Conservation (phyloP, 495 filamentous ascomycete species). For the Penicillium bialowiezense region DNA sequence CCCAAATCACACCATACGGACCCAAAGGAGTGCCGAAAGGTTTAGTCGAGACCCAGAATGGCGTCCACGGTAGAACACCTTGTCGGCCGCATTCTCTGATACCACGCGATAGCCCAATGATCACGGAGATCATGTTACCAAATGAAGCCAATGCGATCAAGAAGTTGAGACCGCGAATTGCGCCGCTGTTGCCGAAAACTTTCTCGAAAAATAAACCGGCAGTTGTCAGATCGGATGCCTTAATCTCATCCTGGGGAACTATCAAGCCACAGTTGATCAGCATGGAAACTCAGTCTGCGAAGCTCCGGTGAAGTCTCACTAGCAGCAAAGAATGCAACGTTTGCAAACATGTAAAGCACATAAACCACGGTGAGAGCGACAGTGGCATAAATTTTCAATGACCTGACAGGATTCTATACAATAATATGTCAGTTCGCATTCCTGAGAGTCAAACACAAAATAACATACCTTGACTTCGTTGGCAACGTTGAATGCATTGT, state of each 20-base stretch:
- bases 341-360: slow-evolving; percentile 49
- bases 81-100: slow-evolving; percentile 51
- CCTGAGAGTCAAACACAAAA: slow-evolving; percentile 16
- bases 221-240: not conserved
- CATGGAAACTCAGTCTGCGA: not conserved
- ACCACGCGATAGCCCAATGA: slow-evolving; percentile 49
- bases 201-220: slow-evolving; percentile 44
- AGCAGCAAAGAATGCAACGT: slow-evolving; percentile 53
- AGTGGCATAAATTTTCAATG: slow-evolving; percentile 20
- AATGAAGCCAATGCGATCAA: slow-evolving; percentile 53
- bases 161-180: slow-evolving; percentile 46
- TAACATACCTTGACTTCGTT: slow-evolving; percentile 49
- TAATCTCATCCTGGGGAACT: not conserved
- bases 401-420: not conserved
- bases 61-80: slow-evolving; percentile 52
- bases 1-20: slow-evolving; percentile 49
- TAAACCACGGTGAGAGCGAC: slow-evolving; percentile 37
- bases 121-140: slow-evolving; percentile 51
- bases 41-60: slow-evolving; percentile 53
- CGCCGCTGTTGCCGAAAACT: slow-evolving; percentile 46
- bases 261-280: not conserved
- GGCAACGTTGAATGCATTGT: slow-evolving; percentile 55
- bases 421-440: slow-evolving; percentile 11
- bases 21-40: slow-evolving; percentile 50
- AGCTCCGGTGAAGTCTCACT: slow-evolving; percentile 30